Evolutionary conservation across 306 rosid species (phyloP).

Genomic region (Prunus persica): Prunus_persica_NCBIv2 NC_034011.1:23075501-23076000

Average conservation of each 20-base stretch:
- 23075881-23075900: too few species aligned
- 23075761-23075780: slow-evolving; percentile 45
- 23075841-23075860: background rate
- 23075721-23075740: slow-evolving; percentile 57
- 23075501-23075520: background rate
- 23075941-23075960: too few species aligned
- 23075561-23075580: too few species aligned
- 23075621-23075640: slow-evolving; percentile 25
- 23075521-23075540: too few species aligned
- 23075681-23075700: slow-evolving; percentile 13
- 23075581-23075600: slow-evolving; percentile 18
- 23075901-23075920: too few species aligned
- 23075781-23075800: slow-evolving; percentile 30
- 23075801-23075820: slow-evolving; percentile 9
- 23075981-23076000: too few species aligned
- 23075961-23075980: too few species aligned
- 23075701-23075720: slow-evolving; percentile 50
- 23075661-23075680: slow-evolving; percentile 14
- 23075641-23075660: slow-evolving; percentile 47
- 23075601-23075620: slow-evolving; percentile 57
- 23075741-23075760: slow-evolving; percentile 41
- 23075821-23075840: slow-evolving; percentile 15
- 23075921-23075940: too few species aligned
- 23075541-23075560: too few species aligned
- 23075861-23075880: too few species aligned